Conservation (phyloP, 495 filamentous ascomycete species). For the Hypomontagnella submonticulosa region DNA sequence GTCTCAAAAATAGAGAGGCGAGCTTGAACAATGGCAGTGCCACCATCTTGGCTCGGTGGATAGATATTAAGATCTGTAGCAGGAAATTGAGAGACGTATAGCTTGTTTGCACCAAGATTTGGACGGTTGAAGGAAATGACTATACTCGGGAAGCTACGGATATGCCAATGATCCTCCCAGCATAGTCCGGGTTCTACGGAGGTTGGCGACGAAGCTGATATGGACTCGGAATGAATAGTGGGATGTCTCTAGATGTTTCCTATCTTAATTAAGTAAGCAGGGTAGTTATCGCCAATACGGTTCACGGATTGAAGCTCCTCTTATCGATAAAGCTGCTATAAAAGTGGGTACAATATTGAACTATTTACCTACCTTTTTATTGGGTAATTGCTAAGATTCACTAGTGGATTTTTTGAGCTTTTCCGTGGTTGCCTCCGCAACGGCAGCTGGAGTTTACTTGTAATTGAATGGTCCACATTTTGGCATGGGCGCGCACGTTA, state of each 20-base stretch:
- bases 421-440: constrained; percentile 46
- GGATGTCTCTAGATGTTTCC: constrained; percentile 16
- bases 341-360: background rate
- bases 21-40: constrained; percentile 61
- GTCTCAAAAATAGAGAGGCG: constrained; percentile 60
- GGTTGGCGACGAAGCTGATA: constrained; percentile 4
- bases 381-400: constrained; percentile 12
- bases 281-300: background rate
- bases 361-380: background rate
- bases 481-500: constrained; percentile 30
- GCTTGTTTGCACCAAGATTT: background rate
- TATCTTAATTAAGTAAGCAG: constrained; percentile 21
- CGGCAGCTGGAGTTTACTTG: constrained; percentile 34
- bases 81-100: constrained; percentile 1
- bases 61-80: constrained; percentile 6
- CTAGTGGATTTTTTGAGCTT: no score
- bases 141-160: constrained; percentile 15
- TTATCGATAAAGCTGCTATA: constrained; percentile 29
- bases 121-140: constrained; percentile 2
- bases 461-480: constrained; percentile 44
- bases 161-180: background rate
- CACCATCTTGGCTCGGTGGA: constrained; percentile 55
- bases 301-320: background rate
- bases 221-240: constrained; percentile 6
- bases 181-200: background rate